Conservation (phyloP, 2,329 filamentous ascomycete genomes). For the Waltergamsia citrina region DNA sequence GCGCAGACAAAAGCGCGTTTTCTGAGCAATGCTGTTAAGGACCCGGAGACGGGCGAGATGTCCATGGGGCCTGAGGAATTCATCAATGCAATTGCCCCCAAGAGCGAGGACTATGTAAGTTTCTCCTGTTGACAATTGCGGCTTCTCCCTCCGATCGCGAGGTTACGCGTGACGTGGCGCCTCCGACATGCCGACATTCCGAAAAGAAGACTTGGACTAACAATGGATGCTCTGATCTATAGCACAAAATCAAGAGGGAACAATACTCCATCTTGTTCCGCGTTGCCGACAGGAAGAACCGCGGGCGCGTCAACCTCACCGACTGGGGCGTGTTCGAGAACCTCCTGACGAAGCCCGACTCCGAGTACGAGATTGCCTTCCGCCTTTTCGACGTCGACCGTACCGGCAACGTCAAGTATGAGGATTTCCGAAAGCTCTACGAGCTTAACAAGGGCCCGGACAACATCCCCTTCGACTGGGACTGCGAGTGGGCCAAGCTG, state of each 20-base stretch:
- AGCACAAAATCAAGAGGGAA: conserved; percentile 97
- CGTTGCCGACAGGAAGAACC: conserved; percentile 72
- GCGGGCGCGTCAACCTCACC: conserved; percentile 64
- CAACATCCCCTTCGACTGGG: conserved; percentile 92
- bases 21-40: conserved; percentile 63
- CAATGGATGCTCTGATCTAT: no score
- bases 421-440: conserved; percentile 77
- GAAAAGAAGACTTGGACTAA: no score
- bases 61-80: conserved; percentile 83
- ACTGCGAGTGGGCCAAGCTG: conserved; percentile 89
- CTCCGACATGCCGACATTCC: no score
- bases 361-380: conserved; percentile 98
- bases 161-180: no score
- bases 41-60: conserved; percentile 65
- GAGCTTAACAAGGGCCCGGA: conserved; percentile 79
- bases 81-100: conserved; percentile 79
- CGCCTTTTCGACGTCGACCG: conserved; percentile 86
- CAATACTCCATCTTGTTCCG: conserved; percentile 91
- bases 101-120: conserved; percentile 84
- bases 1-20: conserved; percentile 70
- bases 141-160: no score
- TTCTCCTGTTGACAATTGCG: no score
- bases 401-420: conserved; percentile 79
- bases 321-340: conserved; percentile 96
- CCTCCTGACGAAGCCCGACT: conserved; percentile 85